Evolutionary conservation across 257 asterid species (phyloP).

Genomic region (Echium plantagineum): DNA sequence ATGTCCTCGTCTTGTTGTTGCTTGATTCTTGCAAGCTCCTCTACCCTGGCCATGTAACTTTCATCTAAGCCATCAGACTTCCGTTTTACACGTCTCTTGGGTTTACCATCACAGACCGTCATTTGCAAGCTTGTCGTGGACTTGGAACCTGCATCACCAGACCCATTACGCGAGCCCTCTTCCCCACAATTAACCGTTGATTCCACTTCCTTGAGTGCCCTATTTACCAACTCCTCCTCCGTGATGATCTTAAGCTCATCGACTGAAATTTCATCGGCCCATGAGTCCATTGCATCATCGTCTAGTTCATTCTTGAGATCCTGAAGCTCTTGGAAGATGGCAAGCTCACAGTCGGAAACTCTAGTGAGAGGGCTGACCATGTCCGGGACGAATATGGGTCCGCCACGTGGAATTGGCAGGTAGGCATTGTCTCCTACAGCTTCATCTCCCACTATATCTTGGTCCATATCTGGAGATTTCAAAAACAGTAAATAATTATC

Average conservation of each 20-base stretch:
- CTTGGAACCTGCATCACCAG: conserved; percentile 22
- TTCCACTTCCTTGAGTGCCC: conserved; percentile 62
- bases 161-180: conserved; percentile 22
- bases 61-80: conserved; percentile 38
- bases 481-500: no score
- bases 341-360: conserved; percentile 46
- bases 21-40: conserved; percentile 67
- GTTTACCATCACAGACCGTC: conserved; percentile 7
- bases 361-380: conserved; percentile 52
- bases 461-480: not conserved
- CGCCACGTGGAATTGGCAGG: conserved; percentile 71
- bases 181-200: conserved; percentile 12
- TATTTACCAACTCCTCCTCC: conserved; percentile 68
- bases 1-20: conserved; percentile 74
- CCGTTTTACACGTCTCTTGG: conserved; percentile 20
- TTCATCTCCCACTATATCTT: conserved; percentile 1
- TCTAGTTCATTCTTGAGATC: conserved; percentile 44
- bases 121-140: conserved; percentile 18
- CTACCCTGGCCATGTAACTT: conserved; percentile 63
- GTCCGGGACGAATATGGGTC: conserved; percentile 52
- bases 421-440: conserved; percentile 35
- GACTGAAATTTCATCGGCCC: conserved; percentile 56
- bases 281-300: conserved; percentile 23
- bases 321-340: conserved; percentile 51
- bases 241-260: conserved; percentile 65